These are phyloP conservation scores for Aspergillus mulundensis DNA, from an alignment of 495 filamentous ascomycete genomes.

Conservation along the genomic window DNA sequence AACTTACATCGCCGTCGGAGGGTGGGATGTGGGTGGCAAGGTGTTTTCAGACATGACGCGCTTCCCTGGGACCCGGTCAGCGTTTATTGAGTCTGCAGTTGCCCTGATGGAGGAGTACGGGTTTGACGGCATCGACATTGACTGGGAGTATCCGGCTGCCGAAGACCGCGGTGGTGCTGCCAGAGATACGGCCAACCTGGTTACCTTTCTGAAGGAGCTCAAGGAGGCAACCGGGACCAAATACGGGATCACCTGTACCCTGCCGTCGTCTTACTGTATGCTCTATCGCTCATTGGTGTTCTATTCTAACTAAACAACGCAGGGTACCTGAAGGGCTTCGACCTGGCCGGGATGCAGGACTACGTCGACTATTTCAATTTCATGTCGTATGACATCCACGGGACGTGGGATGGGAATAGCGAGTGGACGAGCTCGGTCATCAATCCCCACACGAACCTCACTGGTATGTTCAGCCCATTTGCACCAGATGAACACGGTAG, in stretches of 20 bases:
- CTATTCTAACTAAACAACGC: background rate
- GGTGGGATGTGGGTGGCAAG: background rate
- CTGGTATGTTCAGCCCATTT: too few species aligned
- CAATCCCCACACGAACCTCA: constrained; percentile 5
- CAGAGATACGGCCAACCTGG: constrained; percentile 21
- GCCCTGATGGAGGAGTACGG: background rate
- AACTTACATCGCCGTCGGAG: background rate
- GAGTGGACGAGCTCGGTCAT: background rate
- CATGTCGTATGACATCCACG: constrained; percentile 15
- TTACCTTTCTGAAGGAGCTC: background rate
- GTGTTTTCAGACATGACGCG: background rate
- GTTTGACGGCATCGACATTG: constrained; percentile 15
- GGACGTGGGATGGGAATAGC: constrained; percentile 8
- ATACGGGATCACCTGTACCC: background rate
- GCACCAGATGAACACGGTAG: too few species aligned
- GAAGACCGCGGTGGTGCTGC: constrained; percentile 32
- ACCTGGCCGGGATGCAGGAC: background rate
- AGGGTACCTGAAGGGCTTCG: constrained; percentile 5
- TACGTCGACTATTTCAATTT: constrained; percentile 10
- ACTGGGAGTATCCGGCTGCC: constrained; percentile 38
- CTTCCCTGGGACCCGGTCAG: background rate
- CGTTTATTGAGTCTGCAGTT: background rate
- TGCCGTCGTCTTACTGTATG: constrained; percentile 1
- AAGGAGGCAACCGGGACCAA: background rate
- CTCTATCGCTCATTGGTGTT: background rate